Evolutionary conservation across 352 stramenopile species (phyloP).

Genomic region (Phytophthora pseudosyringae): DNA sequence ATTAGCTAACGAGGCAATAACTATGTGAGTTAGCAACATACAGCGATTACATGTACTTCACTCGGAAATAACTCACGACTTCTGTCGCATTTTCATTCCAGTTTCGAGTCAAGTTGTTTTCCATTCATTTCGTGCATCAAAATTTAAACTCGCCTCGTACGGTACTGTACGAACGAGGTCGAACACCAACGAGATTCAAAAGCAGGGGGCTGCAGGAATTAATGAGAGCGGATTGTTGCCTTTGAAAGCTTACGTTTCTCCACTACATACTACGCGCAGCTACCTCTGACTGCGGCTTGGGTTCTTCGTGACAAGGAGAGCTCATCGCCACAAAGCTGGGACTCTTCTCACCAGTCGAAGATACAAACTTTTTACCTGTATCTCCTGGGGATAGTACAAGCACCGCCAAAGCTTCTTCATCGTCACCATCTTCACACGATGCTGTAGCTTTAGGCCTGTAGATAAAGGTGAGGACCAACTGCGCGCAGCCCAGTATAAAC

Average conservation of each 20-base stretch:
- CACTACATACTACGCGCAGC: slow-evolving; percentile 1
- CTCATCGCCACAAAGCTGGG: slow-evolving; percentile 11
- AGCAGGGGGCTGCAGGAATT: too few relatives aligned
- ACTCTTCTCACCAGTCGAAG: slow-evolving; percentile 5
- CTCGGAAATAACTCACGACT: too few relatives aligned
- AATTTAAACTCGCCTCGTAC: neutral
- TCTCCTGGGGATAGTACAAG: slow-evolving; percentile 14
- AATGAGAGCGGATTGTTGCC: too few relatives aligned
- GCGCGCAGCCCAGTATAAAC: slow-evolving; percentile 33
- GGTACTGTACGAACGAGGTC: too few relatives aligned
- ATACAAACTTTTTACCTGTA: neutral
- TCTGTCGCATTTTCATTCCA: neutral
- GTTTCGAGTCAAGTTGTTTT: slow-evolving; percentile 5
- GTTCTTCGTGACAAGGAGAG: slow-evolving; percentile 13
- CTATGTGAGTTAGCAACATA: too few relatives aligned
- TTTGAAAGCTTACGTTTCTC: slow-evolving; percentile 7
- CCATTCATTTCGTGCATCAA: slow-evolving; percentile 8
- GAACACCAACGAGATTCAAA: too few relatives aligned
- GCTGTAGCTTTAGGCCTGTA: slow-evolving; percentile 33
- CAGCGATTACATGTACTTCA: too few relatives aligned
- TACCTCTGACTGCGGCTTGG: slow-evolving; percentile 1
- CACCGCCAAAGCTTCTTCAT: neutral
- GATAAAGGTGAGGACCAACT: slow-evolving; percentile 51
- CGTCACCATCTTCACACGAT: neutral
- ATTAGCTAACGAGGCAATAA: too few relatives aligned